Conservation (phyloP, 2,329 filamentous ascomycete species). For the Epicoccum nigrum region DNA sequence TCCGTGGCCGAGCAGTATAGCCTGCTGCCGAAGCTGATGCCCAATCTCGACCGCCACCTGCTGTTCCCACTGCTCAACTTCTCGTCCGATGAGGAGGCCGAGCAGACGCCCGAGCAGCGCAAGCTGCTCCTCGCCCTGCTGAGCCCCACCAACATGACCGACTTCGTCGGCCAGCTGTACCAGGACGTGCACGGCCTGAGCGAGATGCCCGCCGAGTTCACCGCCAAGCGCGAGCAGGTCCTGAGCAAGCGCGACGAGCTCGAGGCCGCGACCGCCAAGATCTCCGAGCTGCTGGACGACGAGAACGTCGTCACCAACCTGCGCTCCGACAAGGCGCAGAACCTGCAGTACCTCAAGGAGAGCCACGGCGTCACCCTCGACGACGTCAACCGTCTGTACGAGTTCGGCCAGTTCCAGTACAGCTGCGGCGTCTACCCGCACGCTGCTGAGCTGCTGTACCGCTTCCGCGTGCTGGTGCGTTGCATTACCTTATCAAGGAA, state of each 20-base stretch:
- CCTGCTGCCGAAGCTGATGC: constrained; percentile 86
- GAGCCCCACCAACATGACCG: constrained; percentile 98
- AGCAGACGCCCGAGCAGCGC: constrained; percentile 74
- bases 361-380: constrained; percentile 92
- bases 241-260: constrained; percentile 80
- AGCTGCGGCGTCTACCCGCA: constrained; percentile 92
- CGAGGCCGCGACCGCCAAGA: constrained; percentile 86
- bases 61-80: constrained; percentile 97
- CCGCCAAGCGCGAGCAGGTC: constrained; percentile 87
- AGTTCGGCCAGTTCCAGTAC: constrained; percentile 97
- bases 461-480: constrained; percentile 83
- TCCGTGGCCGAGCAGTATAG: constrained; percentile 74
- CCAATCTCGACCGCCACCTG: constrained; percentile 91
- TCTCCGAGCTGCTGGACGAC: constrained; percentile 82
- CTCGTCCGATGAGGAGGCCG: constrained; percentile 79
- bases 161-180: constrained; percentile 92
- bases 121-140: constrained; percentile 91
- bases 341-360: constrained; percentile 97
- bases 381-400: constrained; percentile 95
- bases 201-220: constrained; percentile 81
- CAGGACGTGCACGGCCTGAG: constrained; percentile 84
- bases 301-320: constrained; percentile 90
- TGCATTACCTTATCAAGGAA: neutral
- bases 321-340: constrained; percentile 95
- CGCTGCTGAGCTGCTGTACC: constrained; percentile 91